These are phyloP conservation scores for Xylariales sp. DNA, from an alignment of 2,329 filamentous ascomycete species.

Conservation along the genomic window DNA sequence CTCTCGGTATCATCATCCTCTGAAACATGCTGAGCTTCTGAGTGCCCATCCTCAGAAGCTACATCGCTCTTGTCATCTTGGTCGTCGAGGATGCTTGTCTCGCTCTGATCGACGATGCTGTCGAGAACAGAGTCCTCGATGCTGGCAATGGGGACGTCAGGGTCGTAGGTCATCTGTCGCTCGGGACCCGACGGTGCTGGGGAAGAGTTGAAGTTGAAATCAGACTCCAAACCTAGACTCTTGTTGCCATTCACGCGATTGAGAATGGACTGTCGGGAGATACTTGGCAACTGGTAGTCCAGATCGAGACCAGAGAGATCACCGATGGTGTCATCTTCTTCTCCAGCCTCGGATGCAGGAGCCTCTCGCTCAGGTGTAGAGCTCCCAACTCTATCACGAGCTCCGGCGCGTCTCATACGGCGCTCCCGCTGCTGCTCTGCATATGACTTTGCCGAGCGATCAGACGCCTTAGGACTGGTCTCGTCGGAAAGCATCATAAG, in stretches of 20 bases:
- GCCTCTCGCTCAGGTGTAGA: constrained; percentile 38
- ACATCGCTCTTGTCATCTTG: constrained; percentile 56
- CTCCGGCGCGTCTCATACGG: constrained; percentile 59
- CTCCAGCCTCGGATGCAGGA: constrained; percentile 30
- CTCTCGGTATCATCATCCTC: constrained; percentile 49
- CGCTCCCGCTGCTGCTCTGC: constrained; percentile 65
- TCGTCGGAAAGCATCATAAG: constrained; percentile 84
- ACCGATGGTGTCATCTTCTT: constrained; percentile 56
- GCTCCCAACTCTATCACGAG: constrained; percentile 41
- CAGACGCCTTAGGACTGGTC: constrained; percentile 21
- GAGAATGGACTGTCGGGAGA: constrained; percentile 91
- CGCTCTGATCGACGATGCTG: constrained; percentile 40
- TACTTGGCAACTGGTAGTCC: constrained; percentile 68
- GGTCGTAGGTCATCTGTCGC: constrained; percentile 64
- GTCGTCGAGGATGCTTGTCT: constrained; percentile 50
- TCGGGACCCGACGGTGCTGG: constrained; percentile 54
- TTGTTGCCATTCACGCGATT: constrained; percentile 73
- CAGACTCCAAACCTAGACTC: constrained; percentile 52
- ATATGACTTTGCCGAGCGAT: constrained; percentile 31
- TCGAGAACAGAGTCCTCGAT: constrained; percentile 67
- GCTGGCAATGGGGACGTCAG: constrained; percentile 85
- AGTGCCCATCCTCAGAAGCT: constrained; percentile 44
- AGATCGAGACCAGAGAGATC: constrained; percentile 53
- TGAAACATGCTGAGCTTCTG: constrained; percentile 23
- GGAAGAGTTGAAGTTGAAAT: constrained; percentile 61